phyloP scores from a whole-genome alignment of 495 filamentous ascomycete species.

The Opeltia flavorubescens region DNA sequence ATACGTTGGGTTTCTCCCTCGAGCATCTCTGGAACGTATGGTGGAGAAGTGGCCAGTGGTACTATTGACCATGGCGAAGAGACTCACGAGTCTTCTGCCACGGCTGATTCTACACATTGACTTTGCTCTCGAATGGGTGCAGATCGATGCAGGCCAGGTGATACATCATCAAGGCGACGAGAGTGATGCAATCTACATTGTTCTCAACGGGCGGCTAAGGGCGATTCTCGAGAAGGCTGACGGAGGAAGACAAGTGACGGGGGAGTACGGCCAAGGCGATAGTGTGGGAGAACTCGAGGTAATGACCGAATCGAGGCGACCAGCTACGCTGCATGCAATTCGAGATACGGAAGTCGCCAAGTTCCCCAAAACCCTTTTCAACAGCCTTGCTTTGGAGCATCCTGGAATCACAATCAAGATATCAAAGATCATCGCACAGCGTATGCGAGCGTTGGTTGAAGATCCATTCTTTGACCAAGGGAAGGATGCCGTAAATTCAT shows the following conservation, averaged over 20 bases:
- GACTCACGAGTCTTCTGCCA: constrained; percentile 76
- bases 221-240: constrained; percentile 64
- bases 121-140: constrained; percentile 95
- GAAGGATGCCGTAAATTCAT: constrained; percentile 31
- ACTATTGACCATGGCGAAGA: constrained; percentile 86
- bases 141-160: constrained; percentile 86
- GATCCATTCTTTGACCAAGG: constrained; percentile 55
- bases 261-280: constrained; percentile 92
- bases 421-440: constrained; percentile 91
- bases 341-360: constrained; percentile 93
- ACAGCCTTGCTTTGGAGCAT: constrained; percentile 91
- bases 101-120: constrained; percentile 93
- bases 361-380: constrained; percentile 90
- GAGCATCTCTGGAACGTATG: constrained; percentile 74
- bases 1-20: constrained; percentile 88
- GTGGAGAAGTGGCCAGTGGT: constrained; percentile 88
- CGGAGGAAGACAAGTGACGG: constrained; percentile 74
- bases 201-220: constrained; percentile 79
- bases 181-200: constrained; percentile 96
- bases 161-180: constrained; percentile 90
- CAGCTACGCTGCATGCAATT: constrained; percentile 87
- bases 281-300: constrained; percentile 96
- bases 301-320: constrained; percentile 80
- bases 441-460: constrained; percentile 82
- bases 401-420: constrained; percentile 98